Evolutionary conservation across 2,329 filamentous ascomycete species (phyloP), one percentile per base, ranked within the genome.

Genomic region (Ophiostoma montium): DNA sequence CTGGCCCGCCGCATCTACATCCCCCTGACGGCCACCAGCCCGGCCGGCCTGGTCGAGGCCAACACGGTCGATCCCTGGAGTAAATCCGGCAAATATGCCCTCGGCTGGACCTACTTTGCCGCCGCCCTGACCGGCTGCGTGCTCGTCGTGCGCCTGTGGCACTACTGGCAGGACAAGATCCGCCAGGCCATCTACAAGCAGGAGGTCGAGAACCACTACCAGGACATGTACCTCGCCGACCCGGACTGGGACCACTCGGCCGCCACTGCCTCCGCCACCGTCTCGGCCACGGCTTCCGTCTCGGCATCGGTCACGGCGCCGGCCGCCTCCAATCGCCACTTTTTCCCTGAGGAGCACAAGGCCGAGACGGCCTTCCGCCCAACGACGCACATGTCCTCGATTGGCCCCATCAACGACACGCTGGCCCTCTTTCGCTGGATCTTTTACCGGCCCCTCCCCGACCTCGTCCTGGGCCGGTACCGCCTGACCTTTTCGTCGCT

Each of bases 151-250:
- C 80, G 87, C 56, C 73, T 85, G 61, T 95, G 89, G 72, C 84
- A 95, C 64, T 81, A 84, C 57, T 95, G 87, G 82, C 87, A 89
- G 58, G 89, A 95, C 69, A 94, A 92, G 68, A 86, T 94, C 56
- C 79, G 89, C 56, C 85, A 89, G 57, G 89, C 87, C 54, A 78
- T 92, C 52, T 86, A 92, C 68, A 90, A 94, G 67, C 82, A 92
- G 60, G 80, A 86, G 61, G 73, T 86, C 58, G 74, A 85, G 60
- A 74, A 80, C 58, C 75, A 82, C 58, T 80, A 77, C 61, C 75
- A 63, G 51, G 63, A 70, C 46, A 55, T 75, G 43, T 73, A 79
- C 62, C 70, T 62, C 60, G 58, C 72, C 49, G 70, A 76, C 46
- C 65, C 70, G 33, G 68, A 71, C 19, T 69, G 68, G 56, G 67